Base-by-base conservation (phyloP, 73 alveolate species). In the Paramecium sexaurelia region DNA sequence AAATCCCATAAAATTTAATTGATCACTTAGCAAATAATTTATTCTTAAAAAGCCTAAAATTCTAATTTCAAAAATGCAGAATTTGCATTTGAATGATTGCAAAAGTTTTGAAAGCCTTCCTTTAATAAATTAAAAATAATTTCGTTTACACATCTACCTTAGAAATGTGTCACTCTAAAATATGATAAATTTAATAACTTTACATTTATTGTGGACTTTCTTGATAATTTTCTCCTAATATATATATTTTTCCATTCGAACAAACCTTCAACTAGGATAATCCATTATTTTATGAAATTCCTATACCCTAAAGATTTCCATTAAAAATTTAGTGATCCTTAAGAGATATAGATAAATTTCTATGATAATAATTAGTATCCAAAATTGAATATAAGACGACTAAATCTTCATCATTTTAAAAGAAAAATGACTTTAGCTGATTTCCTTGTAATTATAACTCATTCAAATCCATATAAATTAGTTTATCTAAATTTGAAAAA, bases 1-100 rank as follows among this genome's bases (percentile, higher is more conserved):
- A 61, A 61, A 61, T 61, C 83, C 83, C 83, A 61, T 2, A 61
- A 41, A 61, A 61, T 61, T 61, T 61, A 29, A 24, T 61, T 29
- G 7, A 61, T 61, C 1, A 61, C 83, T 61, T 61, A 19, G 26
- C 83, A 61, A 61, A 61, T 61, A 13, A 32, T 29, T 29, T 61
- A 32, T 29, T 61, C 83, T 22, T 15, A 6, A 61, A 61, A 61
- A 26, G 83, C 47, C 26, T 61, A 61, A 61, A 61, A 61, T 6
- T 61, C 83, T 61, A 61, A 26, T 61, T 61, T 61, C 0, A 61
- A 26, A 24, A 29, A 61, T 0, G 39, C 22, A 11, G 83, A 26
- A 24, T 26, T 61, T 11, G 33, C 1, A 26, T 61, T 61, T 61
- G 47, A 61, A 61, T 61, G 39, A 26, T 6, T 10, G 26, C 29